Conservation (phyloP, 306 rosid species). For the Abrus precatorius region DNA sequence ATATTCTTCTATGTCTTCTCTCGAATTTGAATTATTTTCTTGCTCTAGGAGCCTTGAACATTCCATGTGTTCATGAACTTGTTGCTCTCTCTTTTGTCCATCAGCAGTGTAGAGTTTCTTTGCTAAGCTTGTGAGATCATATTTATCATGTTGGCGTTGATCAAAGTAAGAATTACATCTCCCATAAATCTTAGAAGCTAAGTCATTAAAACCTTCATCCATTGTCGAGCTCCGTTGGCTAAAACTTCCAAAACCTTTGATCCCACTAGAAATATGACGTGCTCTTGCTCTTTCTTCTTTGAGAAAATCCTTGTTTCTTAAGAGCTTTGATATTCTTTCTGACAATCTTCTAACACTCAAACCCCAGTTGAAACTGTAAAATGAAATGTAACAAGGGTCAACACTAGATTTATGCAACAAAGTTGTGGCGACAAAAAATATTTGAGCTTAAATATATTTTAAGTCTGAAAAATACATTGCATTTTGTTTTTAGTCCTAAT, state of each 20-base stretch:
- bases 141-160: constrained; percentile 25
- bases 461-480: too few relatives aligned
- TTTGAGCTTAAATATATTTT: background rate
- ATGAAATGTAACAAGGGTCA: background rate
- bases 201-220: constrained; percentile 44
- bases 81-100: constrained; percentile 11
- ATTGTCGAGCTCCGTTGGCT: constrained; percentile 43
- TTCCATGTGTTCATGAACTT: constrained; percentile 30
- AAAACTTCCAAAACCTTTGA: constrained; percentile 81
- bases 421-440: background rate
- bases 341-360: constrained; percentile 60
- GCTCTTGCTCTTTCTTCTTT: constrained; percentile 69
- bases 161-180: constrained; percentile 56
- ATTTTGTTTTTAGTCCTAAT: too few relatives aligned
- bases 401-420: background rate
- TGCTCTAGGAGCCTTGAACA: constrained; percentile 1
- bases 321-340: constrained; percentile 60
- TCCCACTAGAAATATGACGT: constrained; percentile 62
- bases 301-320: constrained; percentile 50
- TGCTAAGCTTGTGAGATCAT: constrained; percentile 10
- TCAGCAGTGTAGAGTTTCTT: background rate
- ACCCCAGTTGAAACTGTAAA: constrained; percentile 84
- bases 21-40: constrained; percentile 37
- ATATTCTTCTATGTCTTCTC: constrained; percentile 39
- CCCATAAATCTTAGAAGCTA: constrained; percentile 43